Conservation (phyloP, 345 rosid species). For the Conringia planisiliqua region DNA sequence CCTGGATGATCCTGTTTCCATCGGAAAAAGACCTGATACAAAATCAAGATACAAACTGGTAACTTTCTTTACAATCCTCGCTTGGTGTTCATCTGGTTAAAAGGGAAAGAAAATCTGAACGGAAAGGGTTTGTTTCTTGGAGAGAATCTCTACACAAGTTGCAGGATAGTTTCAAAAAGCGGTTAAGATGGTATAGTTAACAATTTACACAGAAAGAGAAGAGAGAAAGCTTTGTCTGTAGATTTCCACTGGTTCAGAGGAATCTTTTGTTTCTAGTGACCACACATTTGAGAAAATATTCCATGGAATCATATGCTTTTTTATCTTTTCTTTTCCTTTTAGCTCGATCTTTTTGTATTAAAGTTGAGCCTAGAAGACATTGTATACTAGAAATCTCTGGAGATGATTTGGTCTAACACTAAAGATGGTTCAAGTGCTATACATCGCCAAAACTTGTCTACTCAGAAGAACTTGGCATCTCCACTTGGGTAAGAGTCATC, state of each 20-base stretch:
- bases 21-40: background rate
- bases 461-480: conserved; percentile 24
- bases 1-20: conserved; percentile 28
- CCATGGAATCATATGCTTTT: conserved; percentile 24
- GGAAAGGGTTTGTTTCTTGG: background rate
- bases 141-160: conserved; percentile 13
- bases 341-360: background rate
- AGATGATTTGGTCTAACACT: background rate
- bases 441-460: conserved; percentile 1
- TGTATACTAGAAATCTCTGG: background rate
- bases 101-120: background rate
- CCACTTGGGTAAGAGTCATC: conserved; percentile 13
- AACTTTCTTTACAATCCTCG: conserved; percentile 10
- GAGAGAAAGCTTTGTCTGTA: background rate
- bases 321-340: background rate
- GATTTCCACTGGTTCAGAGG: background rate
- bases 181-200: background rate
- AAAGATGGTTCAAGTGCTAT: background rate
- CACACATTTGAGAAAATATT: conserved; percentile 11
- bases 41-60: background rate
- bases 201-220: conserved; percentile 6
- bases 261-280: conserved; percentile 18
- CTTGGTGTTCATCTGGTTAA: conserved; percentile 7
- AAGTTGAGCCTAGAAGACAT: background rate
- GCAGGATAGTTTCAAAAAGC: background rate